phyloP scores from a whole-genome alignment of 2,329 filamentous ascomycete genomes.

The Phoma herbarum region DNA sequence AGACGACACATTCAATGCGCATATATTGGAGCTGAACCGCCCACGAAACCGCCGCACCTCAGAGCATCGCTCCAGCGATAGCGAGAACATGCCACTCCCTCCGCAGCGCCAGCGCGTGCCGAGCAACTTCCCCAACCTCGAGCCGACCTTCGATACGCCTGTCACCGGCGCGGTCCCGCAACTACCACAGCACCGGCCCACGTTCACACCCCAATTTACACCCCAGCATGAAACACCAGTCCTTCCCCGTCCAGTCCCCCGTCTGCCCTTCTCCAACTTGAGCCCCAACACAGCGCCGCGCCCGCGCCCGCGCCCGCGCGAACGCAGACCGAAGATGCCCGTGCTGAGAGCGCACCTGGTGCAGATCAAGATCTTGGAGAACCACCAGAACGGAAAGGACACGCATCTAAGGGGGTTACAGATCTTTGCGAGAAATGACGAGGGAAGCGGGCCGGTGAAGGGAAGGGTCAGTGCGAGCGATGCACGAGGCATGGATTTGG shows the following conservation, averaged over 20 bases:
- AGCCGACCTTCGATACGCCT: constrained; percentile 13
- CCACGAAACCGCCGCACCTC: constrained; percentile 19
- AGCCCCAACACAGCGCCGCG: constrained; percentile 20
- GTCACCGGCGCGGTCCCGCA: not conserved
- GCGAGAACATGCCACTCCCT: constrained; percentile 18
- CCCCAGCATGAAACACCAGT: constrained; percentile 21
- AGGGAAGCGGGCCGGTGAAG: constrained; percentile 25
- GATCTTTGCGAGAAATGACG: constrained; percentile 69
- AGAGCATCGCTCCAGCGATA: constrained; percentile 12
- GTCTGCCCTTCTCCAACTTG: constrained; percentile 32
- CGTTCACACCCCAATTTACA: constrained; percentile 10
- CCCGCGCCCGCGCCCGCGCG: constrained; percentile 28
- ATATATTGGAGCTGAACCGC: constrained; percentile 11
- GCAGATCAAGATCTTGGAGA: constrained; percentile 90
- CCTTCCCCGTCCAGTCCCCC: constrained; percentile 24
- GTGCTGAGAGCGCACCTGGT: constrained; percentile 88
- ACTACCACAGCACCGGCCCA: constrained; percentile 6
- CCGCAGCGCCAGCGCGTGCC: constrained; percentile 19
- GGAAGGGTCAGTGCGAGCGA: constrained; percentile 13
- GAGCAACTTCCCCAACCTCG: constrained; percentile 17
- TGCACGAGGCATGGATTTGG: constrained; percentile 12
- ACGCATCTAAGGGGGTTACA: constrained; percentile 96
- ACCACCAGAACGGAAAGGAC: constrained; percentile 99
- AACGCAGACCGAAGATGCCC: constrained; percentile 69
- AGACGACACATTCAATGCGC: constrained; percentile 26